Evolutionary conservation across 2,329 filamentous ascomycete genomes (phyloP).

Genomic region (Aspergillus pseudotamarii): DNA sequence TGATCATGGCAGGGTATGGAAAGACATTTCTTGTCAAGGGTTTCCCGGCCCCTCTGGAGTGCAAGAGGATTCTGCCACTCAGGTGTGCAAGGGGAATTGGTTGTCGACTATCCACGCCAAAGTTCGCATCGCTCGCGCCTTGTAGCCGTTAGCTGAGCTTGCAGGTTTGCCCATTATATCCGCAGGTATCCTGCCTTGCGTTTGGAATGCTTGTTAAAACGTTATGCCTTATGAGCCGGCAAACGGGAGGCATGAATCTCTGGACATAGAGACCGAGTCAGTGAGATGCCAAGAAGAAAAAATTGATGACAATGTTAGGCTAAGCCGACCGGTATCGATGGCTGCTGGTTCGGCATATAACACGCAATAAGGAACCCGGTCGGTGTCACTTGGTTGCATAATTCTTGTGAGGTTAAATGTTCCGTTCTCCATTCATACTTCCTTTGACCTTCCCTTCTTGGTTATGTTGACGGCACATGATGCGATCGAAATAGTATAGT

Average conservation of each 20-base stretch:
- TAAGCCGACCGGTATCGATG: background rate
- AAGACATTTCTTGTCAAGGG: background rate
- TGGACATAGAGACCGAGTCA: too few species aligned
- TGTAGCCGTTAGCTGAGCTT: background rate
- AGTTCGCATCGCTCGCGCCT: background rate
- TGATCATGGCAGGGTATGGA: background rate
- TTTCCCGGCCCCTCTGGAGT: background rate
- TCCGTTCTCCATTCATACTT: background rate
- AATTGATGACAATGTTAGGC: background rate
- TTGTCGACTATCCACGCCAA: background rate
- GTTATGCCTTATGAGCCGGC: background rate
- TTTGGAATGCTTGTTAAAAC: background rate
- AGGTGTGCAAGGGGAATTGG: too few species aligned
- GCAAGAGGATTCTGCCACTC: background rate
- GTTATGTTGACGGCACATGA: background rate
- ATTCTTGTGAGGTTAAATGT: background rate
- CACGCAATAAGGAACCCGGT: background rate
- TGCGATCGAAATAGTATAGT: background rate
- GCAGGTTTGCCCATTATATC: background rate
- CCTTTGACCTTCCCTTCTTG: background rate
- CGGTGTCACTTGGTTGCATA: background rate
- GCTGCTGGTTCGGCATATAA: background rate
- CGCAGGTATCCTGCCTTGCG: background rate
- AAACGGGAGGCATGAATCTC: background rate
- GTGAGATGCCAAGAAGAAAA: background rate